Conservation (phyloP, 257 asterid genomes). For the Solanum neorickii region DNA sequence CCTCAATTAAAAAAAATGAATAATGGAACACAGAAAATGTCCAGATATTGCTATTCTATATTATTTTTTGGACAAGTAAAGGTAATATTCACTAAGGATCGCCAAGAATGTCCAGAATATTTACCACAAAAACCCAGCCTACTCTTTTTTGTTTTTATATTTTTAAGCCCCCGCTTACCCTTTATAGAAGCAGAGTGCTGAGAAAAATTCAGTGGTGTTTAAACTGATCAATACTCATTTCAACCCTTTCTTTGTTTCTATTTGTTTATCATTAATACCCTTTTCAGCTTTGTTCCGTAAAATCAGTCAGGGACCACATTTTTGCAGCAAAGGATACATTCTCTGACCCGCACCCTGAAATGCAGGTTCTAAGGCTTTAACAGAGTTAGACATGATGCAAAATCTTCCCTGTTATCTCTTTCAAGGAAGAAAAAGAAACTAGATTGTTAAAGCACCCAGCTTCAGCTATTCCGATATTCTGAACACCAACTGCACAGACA, state of each 20-base stretch:
- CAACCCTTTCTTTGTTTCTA: neutral
- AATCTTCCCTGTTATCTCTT: conserved; percentile 11
- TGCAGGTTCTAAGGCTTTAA: conserved; percentile 86
- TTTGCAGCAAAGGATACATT: conserved; percentile 54
- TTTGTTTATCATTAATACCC: neutral
- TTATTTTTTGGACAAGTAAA: neutral
- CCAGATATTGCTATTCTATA: neutral
- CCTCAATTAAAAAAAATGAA: neutral
- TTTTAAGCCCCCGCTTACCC: neutral
- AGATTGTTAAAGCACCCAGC: conserved; percentile 12
- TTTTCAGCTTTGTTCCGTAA: neutral
- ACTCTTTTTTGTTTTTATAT: neutral
- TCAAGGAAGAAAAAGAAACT: conserved; percentile 2
- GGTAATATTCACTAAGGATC: neutral
- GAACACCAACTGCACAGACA: conserved; percentile 10
- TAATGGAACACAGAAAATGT: neutral
- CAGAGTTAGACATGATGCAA: conserved; percentile 53
- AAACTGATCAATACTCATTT: neutral
- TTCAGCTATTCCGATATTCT: conserved; percentile 3
- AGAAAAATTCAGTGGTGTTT: neutral
- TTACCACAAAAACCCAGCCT: neutral
- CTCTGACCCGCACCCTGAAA: conserved; percentile 91
- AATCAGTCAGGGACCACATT: neutral
- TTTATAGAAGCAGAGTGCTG: neutral
- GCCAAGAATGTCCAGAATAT: neutral